Percentiles rank a stretch among this genome's conserved stretches.
Evolutionary conservation across 148 eudicot species (phyloP).

Genomic region (Rhododendron henanense): DNA sequence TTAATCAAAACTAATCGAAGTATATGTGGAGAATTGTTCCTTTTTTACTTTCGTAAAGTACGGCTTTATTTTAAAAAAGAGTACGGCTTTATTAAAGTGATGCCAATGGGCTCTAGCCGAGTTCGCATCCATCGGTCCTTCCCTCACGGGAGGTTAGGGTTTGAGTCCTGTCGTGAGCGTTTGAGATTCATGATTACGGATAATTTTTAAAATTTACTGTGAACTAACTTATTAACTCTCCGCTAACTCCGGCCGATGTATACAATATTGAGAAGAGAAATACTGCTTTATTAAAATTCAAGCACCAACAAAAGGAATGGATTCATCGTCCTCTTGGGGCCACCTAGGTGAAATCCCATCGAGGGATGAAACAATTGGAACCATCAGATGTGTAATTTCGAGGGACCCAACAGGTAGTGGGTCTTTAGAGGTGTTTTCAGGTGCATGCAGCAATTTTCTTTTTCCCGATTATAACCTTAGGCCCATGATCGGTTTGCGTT

Average conservation of each 20-base stretch:
- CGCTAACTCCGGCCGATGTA: not conserved
- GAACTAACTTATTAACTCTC: no score
- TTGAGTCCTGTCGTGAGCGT: no score
- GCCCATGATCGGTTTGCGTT: no score
- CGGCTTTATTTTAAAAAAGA: not conserved
- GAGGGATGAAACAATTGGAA: not conserved
- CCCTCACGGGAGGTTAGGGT: no score
- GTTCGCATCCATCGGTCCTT: no score
- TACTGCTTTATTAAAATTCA: not conserved
- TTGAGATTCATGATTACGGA: fast-evolving
- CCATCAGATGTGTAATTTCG: not conserved
- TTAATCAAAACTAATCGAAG: not conserved
- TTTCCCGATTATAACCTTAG: not conserved
- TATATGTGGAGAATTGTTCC: not conserved
- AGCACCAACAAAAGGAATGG: not conserved
- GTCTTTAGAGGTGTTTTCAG: not conserved
- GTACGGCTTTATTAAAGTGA: not conserved
- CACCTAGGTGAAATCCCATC: not conserved
- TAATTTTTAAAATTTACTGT: no score
- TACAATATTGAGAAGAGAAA: no score
- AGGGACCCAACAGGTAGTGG: not conserved
- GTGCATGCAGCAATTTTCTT: not conserved
- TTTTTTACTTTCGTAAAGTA: not conserved
- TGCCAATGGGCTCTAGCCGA: no score
- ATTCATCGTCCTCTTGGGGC: not conserved